Percentiles rank a stretch among this genome's conserved stretches.
phyloP scores from a whole-genome alignment of 495 filamentous ascomycete genomes.

The Pyronema omphalodes region DNA sequence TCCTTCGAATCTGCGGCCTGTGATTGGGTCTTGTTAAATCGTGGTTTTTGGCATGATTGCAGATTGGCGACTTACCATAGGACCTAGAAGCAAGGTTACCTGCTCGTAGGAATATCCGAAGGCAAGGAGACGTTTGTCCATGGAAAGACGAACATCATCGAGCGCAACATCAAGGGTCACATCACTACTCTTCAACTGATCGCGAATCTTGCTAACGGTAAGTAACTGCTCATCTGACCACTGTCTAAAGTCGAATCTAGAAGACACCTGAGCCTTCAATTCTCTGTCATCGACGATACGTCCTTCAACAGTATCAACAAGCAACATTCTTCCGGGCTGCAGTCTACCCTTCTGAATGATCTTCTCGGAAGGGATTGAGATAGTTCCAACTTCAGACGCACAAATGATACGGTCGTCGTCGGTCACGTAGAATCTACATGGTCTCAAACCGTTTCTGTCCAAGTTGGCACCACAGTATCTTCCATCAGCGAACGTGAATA shows the following conservation, averaged over 20 bases:
- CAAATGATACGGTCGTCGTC: slow-evolving; percentile 98
- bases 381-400: slow-evolving; percentile 93
- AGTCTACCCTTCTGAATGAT: slow-evolving; percentile 89
- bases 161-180: slow-evolving; percentile 45
- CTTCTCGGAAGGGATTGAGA: slow-evolving; percentile 73
- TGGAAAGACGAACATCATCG: slow-evolving; percentile 60
- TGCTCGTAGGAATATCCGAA: slow-evolving; percentile 98
- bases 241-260: slow-evolving; percentile 63
- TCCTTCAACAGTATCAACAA: slow-evolving; percentile 89
- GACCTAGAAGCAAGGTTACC: slow-evolving; percentile 78
- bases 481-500: slow-evolving; percentile 97
- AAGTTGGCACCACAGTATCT: slow-evolving; percentile 96
- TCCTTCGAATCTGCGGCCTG: slow-evolving; percentile 90
- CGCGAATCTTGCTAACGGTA: slow-evolving; percentile 28
- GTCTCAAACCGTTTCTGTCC: slow-evolving; percentile 92
- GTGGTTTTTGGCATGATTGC: slow-evolving; percentile 1
- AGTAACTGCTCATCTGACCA: slow-evolving; percentile 85
- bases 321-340: slow-evolving; percentile 91
- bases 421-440: slow-evolving; percentile 95
- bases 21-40: neutral
- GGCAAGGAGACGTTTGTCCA: slow-evolving; percentile 66
- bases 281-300: slow-evolving; percentile 92
- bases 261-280: slow-evolving; percentile 75
- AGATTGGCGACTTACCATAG: slow-evolving; percentile 41
- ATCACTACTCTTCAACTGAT: slow-evolving; percentile 11